These are phyloP conservation scores for Lunasporangiospora selenospora DNA, from an alignment of 192 early-diverging fungal genomes.

Conservation along the genomic window DNA sequence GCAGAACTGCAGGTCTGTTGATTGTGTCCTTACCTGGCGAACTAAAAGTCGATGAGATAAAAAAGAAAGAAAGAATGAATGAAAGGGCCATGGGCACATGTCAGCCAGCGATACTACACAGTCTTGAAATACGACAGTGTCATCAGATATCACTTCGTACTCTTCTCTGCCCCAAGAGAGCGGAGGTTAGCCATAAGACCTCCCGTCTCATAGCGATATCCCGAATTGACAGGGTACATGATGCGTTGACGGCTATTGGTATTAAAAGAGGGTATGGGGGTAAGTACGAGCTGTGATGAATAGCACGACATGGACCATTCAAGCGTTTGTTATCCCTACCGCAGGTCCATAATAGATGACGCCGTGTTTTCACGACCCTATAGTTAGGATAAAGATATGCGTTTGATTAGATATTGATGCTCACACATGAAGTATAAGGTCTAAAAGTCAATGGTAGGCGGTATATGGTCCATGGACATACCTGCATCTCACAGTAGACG, in stretches of 20 bases:
- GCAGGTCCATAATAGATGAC: slow-evolving; percentile 49
- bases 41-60: slow-evolving; percentile 5
- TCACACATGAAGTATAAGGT: background rate
- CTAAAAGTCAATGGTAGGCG: background rate
- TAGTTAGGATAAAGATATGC: background rate
- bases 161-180: slow-evolving; percentile 62
- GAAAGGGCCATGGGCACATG: no score
- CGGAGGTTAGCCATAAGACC: slow-evolving; percentile 64
- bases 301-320: background rate
- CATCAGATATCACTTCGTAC: no score
- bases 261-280: background rate
- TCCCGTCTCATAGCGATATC: slow-evolving; percentile 68
- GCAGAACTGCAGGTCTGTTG: background rate
- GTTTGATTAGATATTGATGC: no score
- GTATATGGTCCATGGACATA: background rate
- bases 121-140: no score
- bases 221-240: slow-evolving; percentile 63
- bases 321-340: slow-evolving; percentile 12
- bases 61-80: background rate
- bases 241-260: slow-evolving; percentile 50
- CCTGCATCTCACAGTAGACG: slow-evolving; percentile 73
- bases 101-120: no score
- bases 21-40: slow-evolving; percentile 20
- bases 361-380: slow-evolving; percentile 59
- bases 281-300: background rate